These are phyloP conservation scores for Cladosporium halotolerans DNA, from an alignment of 2,329 filamentous ascomycete genomes.

Conservation along the genomic window DNA sequence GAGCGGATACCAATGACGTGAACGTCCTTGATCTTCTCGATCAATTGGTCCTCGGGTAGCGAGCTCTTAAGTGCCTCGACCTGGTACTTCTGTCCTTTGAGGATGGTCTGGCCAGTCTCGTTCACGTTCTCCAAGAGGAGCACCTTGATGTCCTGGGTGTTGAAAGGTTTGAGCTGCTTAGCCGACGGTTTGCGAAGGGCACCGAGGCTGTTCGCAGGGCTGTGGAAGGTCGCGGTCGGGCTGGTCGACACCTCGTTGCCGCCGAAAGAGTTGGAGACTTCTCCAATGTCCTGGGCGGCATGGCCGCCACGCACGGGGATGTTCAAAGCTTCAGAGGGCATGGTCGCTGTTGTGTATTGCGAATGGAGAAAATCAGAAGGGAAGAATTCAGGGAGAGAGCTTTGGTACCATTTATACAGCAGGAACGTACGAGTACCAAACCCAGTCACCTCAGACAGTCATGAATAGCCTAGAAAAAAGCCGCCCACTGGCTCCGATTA, in stretches of 20 bases:
- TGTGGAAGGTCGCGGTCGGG: constrained; percentile 68
- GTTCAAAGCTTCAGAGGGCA: constrained; percentile 29
- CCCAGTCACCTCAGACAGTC: too few species aligned
- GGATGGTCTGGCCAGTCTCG: constrained; percentile 75
- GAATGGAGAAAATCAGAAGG: too few species aligned
- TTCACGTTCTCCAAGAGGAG: constrained; percentile 95
- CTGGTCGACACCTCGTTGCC: constrained; percentile 63
- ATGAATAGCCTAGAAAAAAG: too few species aligned
- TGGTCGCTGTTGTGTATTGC: constrained; percentile 12
- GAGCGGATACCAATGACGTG: constrained; percentile 98
- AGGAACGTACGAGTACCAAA: too few species aligned
- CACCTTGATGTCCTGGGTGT: constrained; percentile 94
- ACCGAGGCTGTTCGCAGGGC: constrained; percentile 53
- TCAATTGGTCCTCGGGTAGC: constrained; percentile 84
- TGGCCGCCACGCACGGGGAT: constrained; percentile 29
- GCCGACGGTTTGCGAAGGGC: constrained; percentile 37
- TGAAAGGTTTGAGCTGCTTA: constrained; percentile 91
- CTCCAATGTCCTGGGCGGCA: constrained; percentile 12
- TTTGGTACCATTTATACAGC: too few species aligned
- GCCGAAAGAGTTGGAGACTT: constrained; percentile 33
- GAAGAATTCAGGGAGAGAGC: too few species aligned
- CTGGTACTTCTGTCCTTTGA: constrained; percentile 84
- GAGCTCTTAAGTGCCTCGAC: constrained; percentile 88
- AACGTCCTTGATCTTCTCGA: constrained; percentile 95
- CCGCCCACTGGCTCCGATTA: too few species aligned